Conservation (phyloP, 78 protist genomes). For the Corallochytrium limacisporum region DNA sequence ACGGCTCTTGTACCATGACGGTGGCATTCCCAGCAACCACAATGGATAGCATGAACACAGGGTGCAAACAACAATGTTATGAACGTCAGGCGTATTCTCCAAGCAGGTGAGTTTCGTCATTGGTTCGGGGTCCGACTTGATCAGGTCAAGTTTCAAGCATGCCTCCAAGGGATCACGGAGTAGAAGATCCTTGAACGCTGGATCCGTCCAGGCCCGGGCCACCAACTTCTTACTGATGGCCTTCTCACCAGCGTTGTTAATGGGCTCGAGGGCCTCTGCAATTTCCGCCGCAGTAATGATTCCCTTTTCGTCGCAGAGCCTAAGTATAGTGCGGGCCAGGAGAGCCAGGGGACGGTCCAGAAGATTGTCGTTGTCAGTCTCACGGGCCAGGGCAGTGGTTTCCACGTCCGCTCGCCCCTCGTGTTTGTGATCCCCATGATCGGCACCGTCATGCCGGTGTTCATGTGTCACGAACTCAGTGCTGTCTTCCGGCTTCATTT, state of each 20-base stretch:
- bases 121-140: neutral
- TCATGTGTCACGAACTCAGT: too few species aligned
- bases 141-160: neutral
- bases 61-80: conserved; percentile 42
- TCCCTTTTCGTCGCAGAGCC: neutral
- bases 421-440: neutral
- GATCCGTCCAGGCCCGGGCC: conserved; percentile 26
- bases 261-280: neutral
- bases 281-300: neutral
- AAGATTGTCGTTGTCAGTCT: neutral
- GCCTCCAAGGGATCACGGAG: neutral
- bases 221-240: neutral
- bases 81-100: neutral
- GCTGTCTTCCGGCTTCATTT: too few species aligned
- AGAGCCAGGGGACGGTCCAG: neutral
- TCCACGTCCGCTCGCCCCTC: neutral
- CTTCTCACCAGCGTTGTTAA: neutral
- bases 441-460: neutral
- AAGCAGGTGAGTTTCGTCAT: neutral
- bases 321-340: neutral
- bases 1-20: conserved; percentile 30
- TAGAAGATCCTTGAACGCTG: neutral
- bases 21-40: conserved; percentile 25
- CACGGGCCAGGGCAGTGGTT: neutral
- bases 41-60: conserved; percentile 42